Base-by-base conservation (phyloP, 352 stramenopile genomes). In the Pythium myriotylum region DNA sequence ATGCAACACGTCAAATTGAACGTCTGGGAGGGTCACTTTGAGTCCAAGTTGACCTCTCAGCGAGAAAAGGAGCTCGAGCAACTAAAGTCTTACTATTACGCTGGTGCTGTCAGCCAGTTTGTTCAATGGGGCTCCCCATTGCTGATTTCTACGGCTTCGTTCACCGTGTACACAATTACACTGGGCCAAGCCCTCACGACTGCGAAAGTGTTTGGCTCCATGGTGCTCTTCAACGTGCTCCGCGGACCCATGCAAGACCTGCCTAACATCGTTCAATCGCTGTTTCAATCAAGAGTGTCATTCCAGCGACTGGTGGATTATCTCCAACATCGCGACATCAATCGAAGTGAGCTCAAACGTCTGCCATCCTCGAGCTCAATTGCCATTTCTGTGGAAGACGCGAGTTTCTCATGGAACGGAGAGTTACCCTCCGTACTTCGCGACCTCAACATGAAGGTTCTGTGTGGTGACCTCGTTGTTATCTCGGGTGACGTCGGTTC, bases 61-160 rank as follows among this genome's bases (percentile, higher is more conserved):
- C 72, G 89, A 27, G 62, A 76, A n/a, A 66, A 77, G 14, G 88
- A 96, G 59, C 52, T 95, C 32, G 66, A 78, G 32, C 72, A 77
- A 4, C 60, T 93, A 17, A 14, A 17, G 6, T 80, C 69, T n/a
- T 76, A 89, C 26, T 71, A 72, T 2, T 90, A 91, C 55, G 71
- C 77, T 6, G 66, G 70, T 17, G 76, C 77, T 0, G 54, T 83
- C 39, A 80, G 74, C 32, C 86, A 91, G 59, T 80, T 74, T 17
- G 67, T 52, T 10, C 42, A 68, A 23, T 72, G 57, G 46, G 45
- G 33, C 17, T 45, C 58, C 10, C 65, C 65, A 20, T 35, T 72
- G 12, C 4, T 52, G 27, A 59, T 72, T 1, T 68, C 65, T 1
- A 54, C 41, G n/a, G 33, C 49, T 3, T 72, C 65, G 33, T 72